These are phyloP conservation scores for Hortiboletus campestris DNA, from an alignment of 768 basidiomycete species.

Conservation along the genomic window DNA sequence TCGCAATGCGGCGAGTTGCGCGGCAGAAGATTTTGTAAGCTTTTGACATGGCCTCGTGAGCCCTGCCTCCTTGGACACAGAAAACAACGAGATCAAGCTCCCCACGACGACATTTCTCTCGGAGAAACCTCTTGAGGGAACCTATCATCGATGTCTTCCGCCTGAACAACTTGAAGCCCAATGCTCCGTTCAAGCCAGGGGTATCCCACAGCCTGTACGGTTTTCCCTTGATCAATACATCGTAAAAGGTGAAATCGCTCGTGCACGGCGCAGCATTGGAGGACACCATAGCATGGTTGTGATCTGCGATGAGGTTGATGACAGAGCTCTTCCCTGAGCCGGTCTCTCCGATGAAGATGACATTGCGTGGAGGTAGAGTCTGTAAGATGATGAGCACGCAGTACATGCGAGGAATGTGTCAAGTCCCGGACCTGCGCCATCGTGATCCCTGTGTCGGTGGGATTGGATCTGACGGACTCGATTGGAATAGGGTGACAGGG, in stretches of 20 bases:
- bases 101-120: slow-evolving; percentile 17
- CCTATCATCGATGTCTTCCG: neutral
- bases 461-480: neutral
- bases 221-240: slow-evolving; percentile 15
- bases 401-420: neutral
- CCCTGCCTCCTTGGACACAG: slow-evolving; percentile 22
- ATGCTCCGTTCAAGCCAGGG: slow-evolving; percentile 25
- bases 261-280: slow-evolving; percentile 34
- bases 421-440: slow-evolving; percentile 7
- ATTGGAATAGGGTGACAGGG: neutral
- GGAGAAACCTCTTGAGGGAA: slow-evolving; percentile 33
- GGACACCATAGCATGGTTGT: slow-evolving; percentile 25
- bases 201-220: slow-evolving; percentile 33
- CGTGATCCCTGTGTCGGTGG: neutral
- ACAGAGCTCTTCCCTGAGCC: slow-evolving; percentile 41
- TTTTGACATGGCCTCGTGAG: slow-evolving; percentile 5
- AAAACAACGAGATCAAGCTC: slow-evolving; percentile 26
- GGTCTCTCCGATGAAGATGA: slow-evolving; percentile 36
- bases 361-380: slow-evolving; percentile 26
- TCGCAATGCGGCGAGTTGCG: slow-evolving; percentile 30
- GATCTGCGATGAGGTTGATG: slow-evolving; percentile 38
- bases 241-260: slow-evolving; percentile 20
- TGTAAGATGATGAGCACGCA: slow-evolving; percentile 5
- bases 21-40: slow-evolving; percentile 28
- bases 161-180: slow-evolving; percentile 7